Percentiles rank a stretch among this genome's conserved stretches.
Evolutionary conservation across 2,329 filamentous ascomycete species (phyloP).

Genomic region (Tolypocladium sp.): DNA sequence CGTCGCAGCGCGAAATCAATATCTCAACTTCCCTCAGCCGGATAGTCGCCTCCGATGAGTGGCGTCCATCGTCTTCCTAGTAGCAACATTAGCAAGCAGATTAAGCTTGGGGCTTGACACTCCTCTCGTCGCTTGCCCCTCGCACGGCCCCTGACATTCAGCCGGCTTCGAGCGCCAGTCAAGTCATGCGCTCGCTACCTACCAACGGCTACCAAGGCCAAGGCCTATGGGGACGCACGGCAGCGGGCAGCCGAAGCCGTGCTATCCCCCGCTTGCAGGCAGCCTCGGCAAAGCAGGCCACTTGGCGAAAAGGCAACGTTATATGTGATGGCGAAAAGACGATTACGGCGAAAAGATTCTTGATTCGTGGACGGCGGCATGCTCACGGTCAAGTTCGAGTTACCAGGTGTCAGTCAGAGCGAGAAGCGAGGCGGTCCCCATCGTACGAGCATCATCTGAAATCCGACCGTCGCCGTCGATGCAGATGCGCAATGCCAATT

Average conservation of each 20-base stretch:
- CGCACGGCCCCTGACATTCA: background rate
- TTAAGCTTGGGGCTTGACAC: background rate
- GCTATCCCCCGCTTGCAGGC: background rate
- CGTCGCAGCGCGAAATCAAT: background rate
- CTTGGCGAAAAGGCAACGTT: background rate
- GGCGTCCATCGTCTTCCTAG: background rate
- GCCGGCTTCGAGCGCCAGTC: background rate
- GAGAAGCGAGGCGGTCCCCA: constrained; percentile 8
- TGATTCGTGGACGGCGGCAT: constrained; percentile 17
- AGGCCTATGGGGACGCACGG: background rate
- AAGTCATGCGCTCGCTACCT: background rate
- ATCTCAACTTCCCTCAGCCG: background rate
- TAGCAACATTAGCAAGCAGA: background rate
- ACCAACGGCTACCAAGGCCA: background rate
- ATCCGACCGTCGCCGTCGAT: constrained; percentile 16
- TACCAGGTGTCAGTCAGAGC: constrained; percentile 18
- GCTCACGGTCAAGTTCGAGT: constrained; percentile 22
- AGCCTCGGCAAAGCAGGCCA: background rate
- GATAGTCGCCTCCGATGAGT: background rate
- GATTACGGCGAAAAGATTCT: constrained; percentile 21
- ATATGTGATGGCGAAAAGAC: constrained; percentile 11
- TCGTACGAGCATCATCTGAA: constrained; percentile 8
- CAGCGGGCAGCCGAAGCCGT: background rate
- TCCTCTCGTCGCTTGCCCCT: background rate
- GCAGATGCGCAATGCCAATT: constrained; percentile 15